phyloP scores from a whole-genome alignment of 768 basidiomycete genomes.

The Suillus paluster region DNA sequence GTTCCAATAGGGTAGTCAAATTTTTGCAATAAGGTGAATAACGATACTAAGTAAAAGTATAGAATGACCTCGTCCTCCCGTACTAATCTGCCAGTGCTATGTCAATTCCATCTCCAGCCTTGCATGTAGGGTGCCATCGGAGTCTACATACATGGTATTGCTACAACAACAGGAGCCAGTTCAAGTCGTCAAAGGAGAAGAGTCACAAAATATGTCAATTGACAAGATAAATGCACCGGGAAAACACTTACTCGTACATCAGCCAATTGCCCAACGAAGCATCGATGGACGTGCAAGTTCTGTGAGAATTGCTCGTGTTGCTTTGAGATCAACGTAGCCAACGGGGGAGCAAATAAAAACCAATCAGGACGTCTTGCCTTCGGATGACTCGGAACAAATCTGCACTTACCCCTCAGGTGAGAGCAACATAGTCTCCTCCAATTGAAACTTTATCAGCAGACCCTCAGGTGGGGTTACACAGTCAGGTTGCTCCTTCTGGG shows the following conservation, averaged over 20 bases:
- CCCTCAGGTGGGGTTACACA: neutral
- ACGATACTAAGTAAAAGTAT: too few species aligned
- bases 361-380: neutral
- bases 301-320: neutral
- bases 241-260: neutral
- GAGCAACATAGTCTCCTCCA: neutral
- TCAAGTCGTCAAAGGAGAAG: neutral
- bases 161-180: neutral
- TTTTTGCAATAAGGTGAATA: too few species aligned
- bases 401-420: neutral
- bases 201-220: neutral
- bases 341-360: neutral
- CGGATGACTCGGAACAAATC: neutral
- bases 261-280: neutral
- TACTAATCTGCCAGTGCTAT: neutral
- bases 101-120: neutral
- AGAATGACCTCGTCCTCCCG: too few species aligned
- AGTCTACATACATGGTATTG: neutral
- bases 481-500: neutral
- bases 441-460: neutral
- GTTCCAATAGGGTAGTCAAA: too few species aligned
- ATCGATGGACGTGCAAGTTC: neutral
- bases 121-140: neutral
- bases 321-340: neutral
- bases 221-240: neutral